These are phyloP conservation scores for Hypoxylon sp. DNA, from an alignment of 2,329 filamentous ascomycete species.

Conservation along the genomic window DNA sequence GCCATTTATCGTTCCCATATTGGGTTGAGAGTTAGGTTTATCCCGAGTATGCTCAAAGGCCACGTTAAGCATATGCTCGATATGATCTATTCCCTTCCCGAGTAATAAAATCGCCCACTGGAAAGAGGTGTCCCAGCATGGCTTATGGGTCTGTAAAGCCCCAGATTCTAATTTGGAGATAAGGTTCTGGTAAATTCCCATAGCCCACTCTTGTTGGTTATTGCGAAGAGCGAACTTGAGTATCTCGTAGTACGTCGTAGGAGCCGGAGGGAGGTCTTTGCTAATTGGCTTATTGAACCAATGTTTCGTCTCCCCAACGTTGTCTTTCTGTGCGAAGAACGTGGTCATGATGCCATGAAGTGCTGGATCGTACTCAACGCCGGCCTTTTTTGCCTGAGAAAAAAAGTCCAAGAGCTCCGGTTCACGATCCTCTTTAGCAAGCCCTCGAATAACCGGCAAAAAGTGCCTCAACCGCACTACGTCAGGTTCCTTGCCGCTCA, in stretches of 20 bases:
- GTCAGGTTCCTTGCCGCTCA: slow-evolving; percentile 20
- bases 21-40: slow-evolving; percentile 67
- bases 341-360: slow-evolving; percentile 70
- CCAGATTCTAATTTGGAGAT: slow-evolving; percentile 58
- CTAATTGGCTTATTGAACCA: slow-evolving; percentile 75
- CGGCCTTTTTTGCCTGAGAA: slow-evolving; percentile 65
- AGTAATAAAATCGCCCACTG: slow-evolving; percentile 80
- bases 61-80: slow-evolving; percentile 79
- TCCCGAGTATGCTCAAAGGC: slow-evolving; percentile 69
- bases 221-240: slow-evolving; percentile 74
- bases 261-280: slow-evolving; percentile 58
- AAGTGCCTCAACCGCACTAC: slow-evolving; percentile 57
- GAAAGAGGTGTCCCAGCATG: slow-evolving; percentile 79
- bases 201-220: slow-evolving; percentile 73
- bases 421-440: slow-evolving; percentile 72
- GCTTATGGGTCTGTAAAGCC: slow-evolving; percentile 61
- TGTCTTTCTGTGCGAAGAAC: slow-evolving; percentile 73
- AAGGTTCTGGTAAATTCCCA: slow-evolving; percentile 69
- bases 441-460: slow-evolving; percentile 69
- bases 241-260: slow-evolving; percentile 67
- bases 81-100: slow-evolving; percentile 79
- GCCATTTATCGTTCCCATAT: slow-evolving; percentile 81
- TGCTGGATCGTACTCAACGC: slow-evolving; percentile 60
- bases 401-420: slow-evolving; percentile 70
- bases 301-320: slow-evolving; percentile 72